phyloP scores from a whole-genome alignment of 139 green algal genomes.

The Pleodorina starrii region DNA sequence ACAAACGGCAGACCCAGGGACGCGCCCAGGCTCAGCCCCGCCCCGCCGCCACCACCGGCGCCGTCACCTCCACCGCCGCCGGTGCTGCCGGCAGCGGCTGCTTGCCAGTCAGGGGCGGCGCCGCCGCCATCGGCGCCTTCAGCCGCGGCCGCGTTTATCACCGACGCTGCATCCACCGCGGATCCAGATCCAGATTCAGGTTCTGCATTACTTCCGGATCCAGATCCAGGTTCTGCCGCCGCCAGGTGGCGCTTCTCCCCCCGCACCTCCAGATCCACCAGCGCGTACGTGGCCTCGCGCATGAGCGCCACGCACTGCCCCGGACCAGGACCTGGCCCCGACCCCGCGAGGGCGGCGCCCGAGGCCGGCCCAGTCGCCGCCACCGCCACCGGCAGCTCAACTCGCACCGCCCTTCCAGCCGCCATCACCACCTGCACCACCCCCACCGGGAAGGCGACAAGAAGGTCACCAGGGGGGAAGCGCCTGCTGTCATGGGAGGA shows the following conservation, averaged over 20 bases:
- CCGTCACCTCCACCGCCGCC: too few species aligned
- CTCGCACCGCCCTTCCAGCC: neutral
- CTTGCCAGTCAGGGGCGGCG: neutral
- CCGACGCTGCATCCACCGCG: neutral
- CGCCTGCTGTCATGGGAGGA: too few species aligned
- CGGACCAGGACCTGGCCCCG: neutral
- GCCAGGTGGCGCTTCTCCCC: neutral
- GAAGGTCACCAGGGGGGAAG: too few species aligned
- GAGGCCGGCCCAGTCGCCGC: neutral
- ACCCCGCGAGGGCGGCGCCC: neutral
- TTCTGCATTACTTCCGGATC: too few species aligned
- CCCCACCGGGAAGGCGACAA: too few species aligned
- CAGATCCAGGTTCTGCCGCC: neutral
- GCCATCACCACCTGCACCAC: conserved; percentile 22
- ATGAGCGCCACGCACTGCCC: conserved; percentile 25
- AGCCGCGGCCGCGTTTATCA: too few species aligned
- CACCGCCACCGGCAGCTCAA: conserved; percentile 24
- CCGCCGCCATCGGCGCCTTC: conserved; percentile 21
- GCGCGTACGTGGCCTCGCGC: conserved; percentile 49
- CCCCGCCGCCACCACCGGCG: too few species aligned
- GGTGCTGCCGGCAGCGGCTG: neutral
- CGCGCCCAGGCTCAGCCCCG: too few species aligned
- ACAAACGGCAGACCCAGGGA: neutral
- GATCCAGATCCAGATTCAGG: neutral
- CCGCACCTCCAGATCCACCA: conserved; percentile 48